phyloP scores from a whole-genome alignment of 352 stramenopile genomes.

The Plasmopara muralis region DNA sequence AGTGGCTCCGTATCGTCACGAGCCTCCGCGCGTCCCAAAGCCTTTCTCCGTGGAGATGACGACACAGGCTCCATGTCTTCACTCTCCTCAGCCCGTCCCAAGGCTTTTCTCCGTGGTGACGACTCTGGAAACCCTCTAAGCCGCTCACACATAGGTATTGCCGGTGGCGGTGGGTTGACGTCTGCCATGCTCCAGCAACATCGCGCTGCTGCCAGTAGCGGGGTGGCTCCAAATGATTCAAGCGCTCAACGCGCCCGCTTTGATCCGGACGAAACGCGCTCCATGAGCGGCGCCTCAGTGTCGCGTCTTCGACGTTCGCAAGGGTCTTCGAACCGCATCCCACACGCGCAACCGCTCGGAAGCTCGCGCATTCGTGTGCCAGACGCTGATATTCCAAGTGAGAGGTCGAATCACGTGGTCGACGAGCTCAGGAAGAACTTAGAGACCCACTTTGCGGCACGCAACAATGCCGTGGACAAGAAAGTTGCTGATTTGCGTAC shows the following conservation, averaged over 20 bases:
- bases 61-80: constrained; percentile 25
- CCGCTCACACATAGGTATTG: constrained; percentile 27
- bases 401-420: constrained; percentile 37
- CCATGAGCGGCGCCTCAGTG: constrained; percentile 22
- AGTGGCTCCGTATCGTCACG: constrained; percentile 21
- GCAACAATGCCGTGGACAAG: constrained; percentile 55
- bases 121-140: constrained; percentile 18
- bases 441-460: constrained; percentile 53
- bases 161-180: constrained; percentile 28
- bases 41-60: constrained; percentile 26
- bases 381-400: constrained; percentile 35
- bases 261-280: constrained; percentile 32
- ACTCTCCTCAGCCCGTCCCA: constrained; percentile 18
- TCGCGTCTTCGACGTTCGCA: constrained; percentile 20
- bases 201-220: constrained; percentile 9
- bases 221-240: constrained; percentile 8
- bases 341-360: constrained; percentile 19
- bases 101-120: constrained; percentile 20
- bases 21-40: constrained; percentile 18
- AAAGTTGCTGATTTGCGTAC: constrained; percentile 51
- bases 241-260: constrained; percentile 10
- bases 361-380: constrained; percentile 38
- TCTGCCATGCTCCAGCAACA: constrained; percentile 36
- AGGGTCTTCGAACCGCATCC: constrained; percentile 16
- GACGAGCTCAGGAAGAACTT: constrained; percentile 64